Percentiles rank a stretch among this genome's conserved stretches.
phyloP scores from a whole-genome alignment of 768 basidiomycete species.

The Pulveroboletus sp. region DNA sequence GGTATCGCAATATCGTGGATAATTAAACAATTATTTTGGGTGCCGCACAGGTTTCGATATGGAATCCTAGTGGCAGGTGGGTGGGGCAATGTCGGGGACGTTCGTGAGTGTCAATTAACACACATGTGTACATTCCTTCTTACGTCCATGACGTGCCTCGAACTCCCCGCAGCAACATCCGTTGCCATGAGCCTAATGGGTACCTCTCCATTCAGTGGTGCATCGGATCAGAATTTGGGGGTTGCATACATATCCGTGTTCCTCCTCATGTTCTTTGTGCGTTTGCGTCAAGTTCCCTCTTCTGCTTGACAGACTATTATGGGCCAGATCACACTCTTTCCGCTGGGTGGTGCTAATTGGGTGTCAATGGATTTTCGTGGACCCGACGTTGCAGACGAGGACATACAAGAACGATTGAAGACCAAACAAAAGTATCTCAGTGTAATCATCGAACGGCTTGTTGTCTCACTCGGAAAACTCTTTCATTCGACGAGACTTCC shows the following conservation, averaged over 20 bases:
- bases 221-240: slow-evolving; percentile 55
- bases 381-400: slow-evolving; percentile 58
- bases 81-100: slow-evolving; percentile 69
- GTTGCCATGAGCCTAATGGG: slow-evolving; percentile 64
- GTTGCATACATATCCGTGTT: slow-evolving; percentile 67
- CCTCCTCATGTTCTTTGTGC: slow-evolving; percentile 56
- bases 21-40: slow-evolving; percentile 67
- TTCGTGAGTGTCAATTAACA: slow-evolving; percentile 50
- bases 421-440: slow-evolving; percentile 31
- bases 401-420: slow-evolving; percentile 46
- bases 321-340: slow-evolving; percentile 59
- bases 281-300: slow-evolving; percentile 9
- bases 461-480: neutral
- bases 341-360: slow-evolving; percentile 53
- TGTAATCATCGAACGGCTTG: slow-evolving; percentile 9
- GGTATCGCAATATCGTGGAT: slow-evolving; percentile 54
- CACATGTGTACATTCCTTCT: neutral
- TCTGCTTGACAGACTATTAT: neutral
- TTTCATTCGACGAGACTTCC: neutral
- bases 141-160: neutral
- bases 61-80: slow-evolving; percentile 69
- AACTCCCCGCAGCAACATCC: slow-evolving; percentile 51
- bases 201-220: slow-evolving; percentile 58
- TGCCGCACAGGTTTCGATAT: slow-evolving; percentile 72
- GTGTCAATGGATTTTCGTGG: slow-evolving; percentile 64